Percentiles rank a stretch among this genome's conserved stretches.
Evolutionary conservation across 163 green algal genomes (phyloP).

Genomic region (Smithsoniella earleae): DNA sequence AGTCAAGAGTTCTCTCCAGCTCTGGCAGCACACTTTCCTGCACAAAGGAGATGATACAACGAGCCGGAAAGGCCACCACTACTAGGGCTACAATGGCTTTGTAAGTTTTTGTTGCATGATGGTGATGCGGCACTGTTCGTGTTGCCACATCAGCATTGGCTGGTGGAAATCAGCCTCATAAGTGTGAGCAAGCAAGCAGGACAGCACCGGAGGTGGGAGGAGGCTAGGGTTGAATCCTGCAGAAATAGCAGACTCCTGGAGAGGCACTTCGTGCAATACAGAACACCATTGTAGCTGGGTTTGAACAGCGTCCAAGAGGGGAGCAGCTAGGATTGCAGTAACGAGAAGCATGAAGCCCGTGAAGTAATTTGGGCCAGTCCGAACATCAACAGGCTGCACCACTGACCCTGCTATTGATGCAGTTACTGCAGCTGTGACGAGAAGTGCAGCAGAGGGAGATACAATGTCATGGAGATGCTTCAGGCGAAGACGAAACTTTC

Average conservation of each 20-base stretch:
- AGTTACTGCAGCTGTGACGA: neutral
- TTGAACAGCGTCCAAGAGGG: conserved; percentile 9
- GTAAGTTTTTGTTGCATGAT: too few species aligned
- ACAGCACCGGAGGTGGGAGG: too few species aligned
- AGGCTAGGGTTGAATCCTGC: too few species aligned
- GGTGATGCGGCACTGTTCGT: too few species aligned
- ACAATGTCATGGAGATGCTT: neutral
- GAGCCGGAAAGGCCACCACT: too few species aligned
- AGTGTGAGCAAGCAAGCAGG: neutral
- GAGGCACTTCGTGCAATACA: neutral
- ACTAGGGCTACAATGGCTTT: too few species aligned
- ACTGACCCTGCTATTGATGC: neutral
- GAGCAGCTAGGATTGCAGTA: neutral
- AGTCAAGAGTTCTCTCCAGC: neutral
- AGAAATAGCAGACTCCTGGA: neutral
- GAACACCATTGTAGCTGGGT: neutral
- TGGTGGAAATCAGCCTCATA: neutral
- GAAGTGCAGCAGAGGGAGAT: neutral
- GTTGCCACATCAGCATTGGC: neutral
- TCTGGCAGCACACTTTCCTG: neutral
- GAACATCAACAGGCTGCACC: conserved; percentile 2
- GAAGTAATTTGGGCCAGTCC: neutral
- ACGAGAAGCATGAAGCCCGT: conserved; percentile 24
- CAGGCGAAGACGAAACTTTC: neutral
- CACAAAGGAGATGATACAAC: neutral